Conservation (phyloP, 345 rosid species). For the Aquilaria malaccensis region DNA sequence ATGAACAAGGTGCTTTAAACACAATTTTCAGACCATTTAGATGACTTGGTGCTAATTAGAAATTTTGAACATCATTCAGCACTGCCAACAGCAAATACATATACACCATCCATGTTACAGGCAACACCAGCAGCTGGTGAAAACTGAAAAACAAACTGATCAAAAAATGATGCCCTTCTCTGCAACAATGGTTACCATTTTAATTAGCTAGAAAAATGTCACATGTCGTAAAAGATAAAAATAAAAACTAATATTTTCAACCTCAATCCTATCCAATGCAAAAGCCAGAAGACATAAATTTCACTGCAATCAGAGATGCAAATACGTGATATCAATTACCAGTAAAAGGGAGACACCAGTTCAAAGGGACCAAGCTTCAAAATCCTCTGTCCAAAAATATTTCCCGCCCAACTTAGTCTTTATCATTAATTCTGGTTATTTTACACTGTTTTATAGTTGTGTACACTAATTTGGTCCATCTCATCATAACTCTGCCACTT, state of each 20-base stretch:
- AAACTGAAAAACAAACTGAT: slow-evolving; percentile 84
- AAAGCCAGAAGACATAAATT: background rate
- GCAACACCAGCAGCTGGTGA: slow-evolving; percentile 77
- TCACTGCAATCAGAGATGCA: background rate
- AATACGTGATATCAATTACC: slow-evolving; percentile 39
- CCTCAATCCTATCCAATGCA: background rate
- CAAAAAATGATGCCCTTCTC: slow-evolving; percentile 27
- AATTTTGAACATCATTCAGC: too few relatives aligned
- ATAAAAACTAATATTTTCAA: background rate
- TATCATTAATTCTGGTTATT: too few relatives aligned
- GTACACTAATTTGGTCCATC: too few relatives aligned
- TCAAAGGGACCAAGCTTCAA: slow-evolving; percentile 38
- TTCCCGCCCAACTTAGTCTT: too few relatives aligned
- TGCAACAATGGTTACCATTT: background rate
- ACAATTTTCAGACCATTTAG: too few relatives aligned
- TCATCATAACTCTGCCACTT: too few relatives aligned
- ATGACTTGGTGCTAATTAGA: too few relatives aligned
- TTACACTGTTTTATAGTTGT: too few relatives aligned
- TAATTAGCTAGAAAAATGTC: background rate
- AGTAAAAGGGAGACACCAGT: slow-evolving; percentile 84
- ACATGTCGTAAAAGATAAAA: background rate
- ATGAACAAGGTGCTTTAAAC: too few relatives aligned
- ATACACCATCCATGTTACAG: slow-evolving; percentile 54
- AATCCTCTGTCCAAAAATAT: slow-evolving; percentile 18
- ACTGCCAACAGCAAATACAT: slow-evolving; percentile 8